Base-by-base conservation (phyloP, 202 grass and related monocot species). In the Zizania palustris region DNA sequence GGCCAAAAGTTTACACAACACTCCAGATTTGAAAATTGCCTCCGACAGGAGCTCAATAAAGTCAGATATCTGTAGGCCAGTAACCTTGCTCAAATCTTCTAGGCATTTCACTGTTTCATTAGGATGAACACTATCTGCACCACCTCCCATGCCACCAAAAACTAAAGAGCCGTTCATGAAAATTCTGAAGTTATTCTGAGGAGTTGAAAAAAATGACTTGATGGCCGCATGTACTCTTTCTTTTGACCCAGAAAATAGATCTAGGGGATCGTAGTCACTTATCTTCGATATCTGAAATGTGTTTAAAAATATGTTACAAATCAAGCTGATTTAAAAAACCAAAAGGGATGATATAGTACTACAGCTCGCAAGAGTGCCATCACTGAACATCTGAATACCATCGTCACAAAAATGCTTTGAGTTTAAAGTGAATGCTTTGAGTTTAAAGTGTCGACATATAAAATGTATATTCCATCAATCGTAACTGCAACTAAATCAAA, bases 131-230 rank as follows among this genome's bases (percentile, higher is more conserved):
- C 1, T 90, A 44, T 84, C 83, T 49, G 56, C 73, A 67, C 83
- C 74, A 81, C 87, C 89, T 75, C 88, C 91, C 89, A 97, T 90
- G 64, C 85, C 85, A 76, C 96, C 91, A 79, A 92, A 98, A 79
- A 83, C 71, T 67, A 95, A 78, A 63, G 85, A 89, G 12, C 91
- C 96, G 75, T 98, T 85, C 12, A 90, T 61, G 81, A 95, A 98
- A 75, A 98, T 60, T 43, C 96, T 88, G 39, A 98, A 92, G 74
- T 95, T 98, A 77, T 98, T 98, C 61, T 98, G 87, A 51, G 89
- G 87, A 80, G 79, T 86, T 69, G 84, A 85, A 76, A 92, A 90
- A 75, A 98, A 90, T 67, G 91, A 82, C 46, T 88, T 83, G 71
- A 98, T 79, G 39, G 87, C 85, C 10, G 43, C 85, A 55, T 67